Conservation (phyloP, 371 early-diverging fungal species). For the Syncephalastrum racemosum region DNA sequence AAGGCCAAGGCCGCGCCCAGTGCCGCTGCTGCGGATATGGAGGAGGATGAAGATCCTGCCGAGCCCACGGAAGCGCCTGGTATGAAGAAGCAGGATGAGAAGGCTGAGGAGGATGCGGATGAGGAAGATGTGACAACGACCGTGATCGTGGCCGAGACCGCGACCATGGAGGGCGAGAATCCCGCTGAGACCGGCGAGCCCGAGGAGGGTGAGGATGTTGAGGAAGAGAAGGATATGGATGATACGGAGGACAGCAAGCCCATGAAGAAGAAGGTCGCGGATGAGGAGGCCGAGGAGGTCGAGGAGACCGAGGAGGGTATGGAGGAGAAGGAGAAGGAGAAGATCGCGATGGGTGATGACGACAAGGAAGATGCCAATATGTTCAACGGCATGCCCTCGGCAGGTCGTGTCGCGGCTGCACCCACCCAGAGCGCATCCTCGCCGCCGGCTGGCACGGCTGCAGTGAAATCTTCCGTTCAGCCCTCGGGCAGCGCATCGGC, state of each 20-base stretch:
- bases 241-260: neutral
- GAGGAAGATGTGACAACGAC: conserved; percentile 14
- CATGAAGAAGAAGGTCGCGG: neutral
- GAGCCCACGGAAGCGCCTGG: neutral
- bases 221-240: conserved; percentile 13
- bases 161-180: conserved; percentile 8
- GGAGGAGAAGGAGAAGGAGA: conserved; percentile 6
- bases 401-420: neutral
- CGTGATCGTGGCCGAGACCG: conserved; percentile 28
- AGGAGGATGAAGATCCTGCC: neutral
- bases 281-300: conserved; percentile 3
- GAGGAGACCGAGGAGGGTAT: conserved; percentile 9
- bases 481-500: too few relatives aligned
- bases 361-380: neutral
- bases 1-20: neutral
- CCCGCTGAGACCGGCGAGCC: neutral
- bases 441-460: neutral
- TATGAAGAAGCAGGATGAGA: neutral
- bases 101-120: neutral
- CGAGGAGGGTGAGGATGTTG: conserved; percentile 20
- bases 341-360: neutral
- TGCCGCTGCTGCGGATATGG: neutral
- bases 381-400: neutral
- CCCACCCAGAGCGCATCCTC: neutral
- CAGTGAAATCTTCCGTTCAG: too few relatives aligned